These are phyloP conservation scores for Acanthamoeba royreba DNA, from an alignment of 208 protist genomes.

Conservation along the genomic window DNA sequence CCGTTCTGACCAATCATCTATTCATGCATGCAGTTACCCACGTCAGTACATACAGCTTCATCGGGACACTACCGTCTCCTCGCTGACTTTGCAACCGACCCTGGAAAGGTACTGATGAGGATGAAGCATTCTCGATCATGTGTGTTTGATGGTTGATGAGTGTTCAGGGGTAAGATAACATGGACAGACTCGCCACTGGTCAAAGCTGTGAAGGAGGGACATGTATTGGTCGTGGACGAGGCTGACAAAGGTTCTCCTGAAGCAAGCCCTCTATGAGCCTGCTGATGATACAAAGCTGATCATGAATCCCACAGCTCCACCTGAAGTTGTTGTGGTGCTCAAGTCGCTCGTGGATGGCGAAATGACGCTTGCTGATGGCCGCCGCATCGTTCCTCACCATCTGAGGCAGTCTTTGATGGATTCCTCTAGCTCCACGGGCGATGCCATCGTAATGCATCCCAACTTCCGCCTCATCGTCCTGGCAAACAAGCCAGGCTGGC, in stretches of 20 bases:
- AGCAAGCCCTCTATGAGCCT: neutral
- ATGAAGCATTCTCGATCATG: too few species aligned
- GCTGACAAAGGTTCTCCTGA: conserved; percentile 92
- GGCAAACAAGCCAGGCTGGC: conserved; percentile 60
- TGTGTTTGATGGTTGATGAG: too few species aligned
- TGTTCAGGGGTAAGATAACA: conserved; percentile 83
- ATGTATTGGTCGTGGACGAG: conserved; percentile 91
- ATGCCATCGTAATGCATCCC: conserved; percentile 58
- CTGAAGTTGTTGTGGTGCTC: conserved; percentile 82
- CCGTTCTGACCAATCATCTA: too few species aligned
- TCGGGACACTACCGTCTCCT: conserved; percentile 87
- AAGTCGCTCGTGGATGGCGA: conserved; percentile 77
- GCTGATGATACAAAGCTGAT: neutral
- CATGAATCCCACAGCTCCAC: conserved; percentile 69
- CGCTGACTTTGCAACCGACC: conserved; percentile 89
- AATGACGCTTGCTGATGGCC: conserved; percentile 76
- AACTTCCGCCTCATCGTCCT: conserved; percentile 74
- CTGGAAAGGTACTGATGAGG: neutral
- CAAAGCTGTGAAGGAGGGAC: conserved; percentile 85
- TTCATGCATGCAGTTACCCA: conserved; percentile 59
- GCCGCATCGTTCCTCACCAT: neutral
- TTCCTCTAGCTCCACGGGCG: too few species aligned
- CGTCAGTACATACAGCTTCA: conserved; percentile 95
- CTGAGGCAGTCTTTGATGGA: neutral
- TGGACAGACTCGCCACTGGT: conserved; percentile 92